Conservation (phyloP, 352 stramenopile species). For the Pythium guiyangense region DNA sequence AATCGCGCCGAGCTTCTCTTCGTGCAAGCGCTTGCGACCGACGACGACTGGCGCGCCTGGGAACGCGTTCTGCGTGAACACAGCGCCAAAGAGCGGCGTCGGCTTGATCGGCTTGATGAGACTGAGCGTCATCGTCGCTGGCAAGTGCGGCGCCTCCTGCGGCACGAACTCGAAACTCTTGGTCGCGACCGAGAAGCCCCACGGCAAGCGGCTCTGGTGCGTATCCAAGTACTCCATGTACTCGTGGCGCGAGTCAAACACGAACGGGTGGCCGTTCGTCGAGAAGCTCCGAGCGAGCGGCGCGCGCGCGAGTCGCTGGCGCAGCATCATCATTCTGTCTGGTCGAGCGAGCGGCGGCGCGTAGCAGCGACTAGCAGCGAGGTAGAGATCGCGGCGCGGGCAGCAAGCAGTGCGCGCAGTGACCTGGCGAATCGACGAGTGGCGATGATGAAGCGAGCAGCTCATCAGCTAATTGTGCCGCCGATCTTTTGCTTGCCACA, state of each 20-base stretch:
- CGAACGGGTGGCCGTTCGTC: constrained; percentile 53
- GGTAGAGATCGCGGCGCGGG: too few relatives aligned
- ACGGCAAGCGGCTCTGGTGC: constrained; percentile 80
- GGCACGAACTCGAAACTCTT: constrained; percentile 83
- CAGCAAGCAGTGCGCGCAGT: neutral
- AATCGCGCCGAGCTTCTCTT: constrained; percentile 91
- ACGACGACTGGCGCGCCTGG: constrained; percentile 88
- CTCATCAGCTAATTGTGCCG: neutral
- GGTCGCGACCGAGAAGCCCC: constrained; percentile 83
- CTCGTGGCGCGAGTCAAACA: constrained; percentile 78
- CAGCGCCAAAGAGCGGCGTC: constrained; percentile 81
- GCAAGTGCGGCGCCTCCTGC: constrained; percentile 71
- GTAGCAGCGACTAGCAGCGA: neutral
- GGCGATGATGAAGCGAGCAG: neutral
- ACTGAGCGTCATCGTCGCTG: constrained; percentile 84
- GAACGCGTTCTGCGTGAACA: constrained; percentile 92
- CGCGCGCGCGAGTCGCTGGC: constrained; percentile 7
- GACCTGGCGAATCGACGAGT: neutral
- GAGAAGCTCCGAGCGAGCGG: constrained; percentile 16
- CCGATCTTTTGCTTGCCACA: constrained; percentile 3
- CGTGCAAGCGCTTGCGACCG: constrained; percentile 87
- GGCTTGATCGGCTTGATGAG: constrained; percentile 85
- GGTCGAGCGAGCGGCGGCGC: neutral
- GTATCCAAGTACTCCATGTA: constrained; percentile 72
- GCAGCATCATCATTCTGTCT: constrained; percentile 9